A percentile compares a stretch with the other conserved stretches of the same genome.
Conservation (phyloP, 768 basidiomycete genomes). For the Obba rivulosa region DNA sequence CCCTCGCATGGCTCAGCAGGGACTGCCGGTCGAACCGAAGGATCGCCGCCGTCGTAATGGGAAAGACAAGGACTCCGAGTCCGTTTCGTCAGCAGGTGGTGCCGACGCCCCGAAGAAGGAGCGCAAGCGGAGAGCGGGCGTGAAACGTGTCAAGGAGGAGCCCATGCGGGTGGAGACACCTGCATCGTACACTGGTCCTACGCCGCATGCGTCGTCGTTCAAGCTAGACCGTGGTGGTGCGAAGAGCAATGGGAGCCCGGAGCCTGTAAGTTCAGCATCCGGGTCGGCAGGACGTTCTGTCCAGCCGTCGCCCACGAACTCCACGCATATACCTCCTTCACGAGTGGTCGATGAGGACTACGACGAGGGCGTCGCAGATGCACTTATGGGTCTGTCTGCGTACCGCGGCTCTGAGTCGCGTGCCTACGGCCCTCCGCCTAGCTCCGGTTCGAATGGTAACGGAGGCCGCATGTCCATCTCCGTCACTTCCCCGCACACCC, state of each 20-base stretch:
- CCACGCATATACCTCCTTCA: slow-evolving; percentile 52
- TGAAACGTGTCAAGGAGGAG: slow-evolving; percentile 34
- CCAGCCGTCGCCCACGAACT: slow-evolving; percentile 68
- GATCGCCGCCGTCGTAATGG: slow-evolving; percentile 37
- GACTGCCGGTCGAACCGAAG: slow-evolving; percentile 37
- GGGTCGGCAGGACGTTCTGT: slow-evolving; percentile 57
- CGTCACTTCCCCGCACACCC: slow-evolving; percentile 11
- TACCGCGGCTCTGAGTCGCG: slow-evolving; percentile 20
- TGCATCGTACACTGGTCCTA: slow-evolving; percentile 8
- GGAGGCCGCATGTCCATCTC: slow-evolving; percentile 5
- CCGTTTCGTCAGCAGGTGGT: slow-evolving; percentile 9
- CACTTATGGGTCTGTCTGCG: slow-evolving; percentile 60
- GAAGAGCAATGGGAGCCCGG: slow-evolving; percentile 47
- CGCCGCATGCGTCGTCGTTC: slow-evolving; percentile 9
- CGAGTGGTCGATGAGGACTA: slow-evolving; percentile 88
- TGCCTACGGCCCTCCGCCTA: slow-evolving; percentile 7
- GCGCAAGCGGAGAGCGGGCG: slow-evolving; percentile 42
- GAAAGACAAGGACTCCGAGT: slow-evolving; percentile 46
- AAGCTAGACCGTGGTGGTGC: slow-evolving; percentile 20
- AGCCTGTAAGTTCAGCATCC: slow-evolving; percentile 61
- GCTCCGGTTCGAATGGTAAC: not conserved
- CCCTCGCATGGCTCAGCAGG: slow-evolving; percentile 32
- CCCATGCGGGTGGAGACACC: slow-evolving; percentile 19
- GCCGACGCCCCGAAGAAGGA: slow-evolving; percentile 51
- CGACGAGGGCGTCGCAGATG: slow-evolving; percentile 87